Conservation (phyloP, 2,329 filamentous ascomycete genomes). For the Biscogniauxia sp. region DNA sequence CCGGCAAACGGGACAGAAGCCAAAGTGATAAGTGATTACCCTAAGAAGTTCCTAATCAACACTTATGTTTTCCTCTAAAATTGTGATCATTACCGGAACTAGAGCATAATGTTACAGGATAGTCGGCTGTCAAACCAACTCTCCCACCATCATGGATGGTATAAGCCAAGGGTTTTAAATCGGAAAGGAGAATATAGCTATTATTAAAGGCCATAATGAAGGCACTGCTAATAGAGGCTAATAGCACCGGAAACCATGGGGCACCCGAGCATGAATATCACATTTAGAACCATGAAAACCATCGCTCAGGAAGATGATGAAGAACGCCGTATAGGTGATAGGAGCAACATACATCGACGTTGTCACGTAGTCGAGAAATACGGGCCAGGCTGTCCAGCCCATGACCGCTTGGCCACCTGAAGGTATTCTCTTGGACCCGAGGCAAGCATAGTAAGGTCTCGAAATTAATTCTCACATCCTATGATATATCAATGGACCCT, state of each 20-base stretch:
- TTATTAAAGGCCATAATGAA: constrained; percentile 19
- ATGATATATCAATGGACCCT: constrained; percentile 18
- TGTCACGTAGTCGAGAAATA: constrained; percentile 27
- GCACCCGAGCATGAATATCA: constrained; percentile 27
- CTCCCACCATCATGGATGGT: constrained; percentile 25
- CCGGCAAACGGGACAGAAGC: neutral
- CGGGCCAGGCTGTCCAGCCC: constrained; percentile 27
- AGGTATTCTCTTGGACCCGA: neutral
- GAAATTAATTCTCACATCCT: constrained; percentile 13
- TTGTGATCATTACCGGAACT: neutral
- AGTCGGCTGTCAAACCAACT: constrained; percentile 15
- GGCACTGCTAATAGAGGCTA: constrained; percentile 21
- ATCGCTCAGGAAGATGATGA: constrained; percentile 24
- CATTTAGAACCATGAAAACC: constrained; percentile 23
- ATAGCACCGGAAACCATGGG: constrained; percentile 30
- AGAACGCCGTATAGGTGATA: constrained; percentile 29
- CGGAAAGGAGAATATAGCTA: constrained; percentile 15
- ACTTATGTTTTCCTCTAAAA: neutral
- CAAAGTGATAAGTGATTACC: neutral
- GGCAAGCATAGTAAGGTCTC: neutral
- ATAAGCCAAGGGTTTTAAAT: constrained; percentile 19
- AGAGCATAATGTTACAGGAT: constrained; percentile 8
- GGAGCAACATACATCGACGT: constrained; percentile 24
- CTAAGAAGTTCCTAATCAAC: neutral
- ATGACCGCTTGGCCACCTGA: constrained; percentile 29